Base-by-base conservation (phyloP, 768 basidiomycete genomes). In the Boletellus ananas region DNA sequence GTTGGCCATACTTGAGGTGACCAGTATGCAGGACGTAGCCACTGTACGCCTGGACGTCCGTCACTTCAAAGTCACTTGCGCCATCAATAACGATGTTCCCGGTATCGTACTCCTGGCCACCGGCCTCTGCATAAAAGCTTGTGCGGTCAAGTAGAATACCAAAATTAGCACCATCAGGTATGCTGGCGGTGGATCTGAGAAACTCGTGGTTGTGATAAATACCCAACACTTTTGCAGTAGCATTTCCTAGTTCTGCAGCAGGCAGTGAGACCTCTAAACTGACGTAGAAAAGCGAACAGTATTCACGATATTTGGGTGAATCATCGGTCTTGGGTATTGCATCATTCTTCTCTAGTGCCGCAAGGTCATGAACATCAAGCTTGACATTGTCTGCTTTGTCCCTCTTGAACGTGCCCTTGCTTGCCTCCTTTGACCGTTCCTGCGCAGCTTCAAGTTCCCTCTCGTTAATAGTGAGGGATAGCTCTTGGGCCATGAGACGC, bases 1-100 rank as follows among this genome's bases (percentile, higher is more conserved):
- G 73, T 54, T 80, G 72, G 7, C 96, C 96, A 64, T 97, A 95
- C 65, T 94, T 92, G 56, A 98, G 74, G 51, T 76, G 77, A 3
- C 96, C 96, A 13, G 90, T 87, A 65, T 99, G 96, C 36, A 98
- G 73, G 11, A 98, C 91, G 65, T 98, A 98, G 52, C 96, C 96
- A 61, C 85, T 97, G 72, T 85, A 98, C 4, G 83, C 83, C 68
- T 98, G 95, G 8, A 95, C 94, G 60, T 98, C 89, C 40, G 80
- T 81, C 43, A 99, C 96, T 63, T 90, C 85, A 66, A 98, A 99
- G 67, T 96, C 93, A 31, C 90, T 85, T 52, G 82, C 74, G 36
- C 87, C 94, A 55, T 96, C 95, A 46, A 97, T 87, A 23, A 93
- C 84, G 56, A 99, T 90, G 59, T 87, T 90, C 47, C 96, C 96